Percentiles rank a stretch among this genome's conserved stretches.
Evolutionary conservation across 352 stramenopile species (phyloP).

Genomic region (Pythium aphanidermatum): DNA sequence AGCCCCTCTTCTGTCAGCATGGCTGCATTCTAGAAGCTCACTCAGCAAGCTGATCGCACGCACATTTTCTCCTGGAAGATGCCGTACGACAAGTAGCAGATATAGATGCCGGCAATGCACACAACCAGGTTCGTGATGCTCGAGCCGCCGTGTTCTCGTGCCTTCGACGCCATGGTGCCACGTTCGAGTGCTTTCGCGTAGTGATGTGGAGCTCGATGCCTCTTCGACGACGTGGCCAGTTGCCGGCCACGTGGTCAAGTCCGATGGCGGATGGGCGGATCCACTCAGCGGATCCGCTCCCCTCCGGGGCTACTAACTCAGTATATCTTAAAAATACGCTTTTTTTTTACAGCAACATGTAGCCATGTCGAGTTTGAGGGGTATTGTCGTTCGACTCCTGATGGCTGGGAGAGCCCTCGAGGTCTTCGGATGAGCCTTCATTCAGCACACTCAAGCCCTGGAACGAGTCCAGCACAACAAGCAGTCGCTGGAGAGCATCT

Average conservation of each 20-base stretch:
- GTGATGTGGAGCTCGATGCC: no score
- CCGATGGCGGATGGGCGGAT: background rate
- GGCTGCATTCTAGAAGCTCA: no score
- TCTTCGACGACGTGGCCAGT: background rate
- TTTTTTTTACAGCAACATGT: background rate
- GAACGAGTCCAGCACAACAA: slow-evolving; percentile 39
- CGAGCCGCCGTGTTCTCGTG: slow-evolving; percentile 26
- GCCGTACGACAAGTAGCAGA: slow-evolving; percentile 89
- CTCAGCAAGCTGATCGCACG: no score
- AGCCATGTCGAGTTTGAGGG: slow-evolving; percentile 15
- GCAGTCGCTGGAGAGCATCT: slow-evolving; percentile 31
- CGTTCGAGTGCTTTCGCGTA: no score
- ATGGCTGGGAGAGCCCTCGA: no score
- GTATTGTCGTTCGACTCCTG: no score
- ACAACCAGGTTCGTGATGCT: slow-evolving; percentile 79
- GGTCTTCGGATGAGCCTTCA: no score
- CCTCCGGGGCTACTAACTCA: background rate
- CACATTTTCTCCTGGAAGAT: slow-evolving; percentile 95
- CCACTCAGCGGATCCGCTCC: slow-evolving; percentile 2
- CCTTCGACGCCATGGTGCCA: slow-evolving; percentile 12
- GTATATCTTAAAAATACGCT: no score
- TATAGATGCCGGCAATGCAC: slow-evolving; percentile 89
- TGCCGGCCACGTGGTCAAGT: slow-evolving; percentile 1
- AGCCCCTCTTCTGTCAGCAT: no score
- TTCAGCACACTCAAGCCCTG: slow-evolving; percentile 43